Conservation (phyloP, 1,284 basidiomycete genomes). For the Naganishia albida region DNA sequence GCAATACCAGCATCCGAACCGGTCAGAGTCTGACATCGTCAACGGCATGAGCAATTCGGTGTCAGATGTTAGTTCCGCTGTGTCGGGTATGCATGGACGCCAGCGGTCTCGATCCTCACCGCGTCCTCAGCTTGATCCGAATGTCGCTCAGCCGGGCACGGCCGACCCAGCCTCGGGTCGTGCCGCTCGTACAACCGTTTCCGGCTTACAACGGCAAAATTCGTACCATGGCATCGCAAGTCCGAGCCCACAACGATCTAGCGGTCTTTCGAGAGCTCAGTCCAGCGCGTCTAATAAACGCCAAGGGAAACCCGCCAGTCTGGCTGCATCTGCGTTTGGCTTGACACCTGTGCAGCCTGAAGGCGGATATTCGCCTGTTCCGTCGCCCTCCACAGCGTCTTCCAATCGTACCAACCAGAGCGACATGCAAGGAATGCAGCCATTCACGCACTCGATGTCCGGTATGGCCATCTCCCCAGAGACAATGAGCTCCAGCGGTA, state of each 20-base stretch:
- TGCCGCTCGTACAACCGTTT: constrained; percentile 40
- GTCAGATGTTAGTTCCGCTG: constrained; percentile 32
- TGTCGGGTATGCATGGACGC: constrained; percentile 30
- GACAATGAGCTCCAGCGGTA: constrained; percentile 34
- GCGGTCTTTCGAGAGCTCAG: constrained; percentile 24
- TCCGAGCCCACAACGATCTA: constrained; percentile 25
- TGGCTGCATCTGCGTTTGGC: constrained; percentile 49
- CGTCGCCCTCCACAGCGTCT: constrained; percentile 35
- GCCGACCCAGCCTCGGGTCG: constrained; percentile 44
- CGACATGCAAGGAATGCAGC: constrained; percentile 35
- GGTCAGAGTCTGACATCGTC: constrained; percentile 39
- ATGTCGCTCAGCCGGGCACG: constrained; percentile 33
- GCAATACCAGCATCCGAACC: constrained; percentile 31
- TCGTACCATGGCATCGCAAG: constrained; percentile 41
- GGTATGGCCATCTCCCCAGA: constrained; percentile 47
- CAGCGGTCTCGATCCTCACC: constrained; percentile 47
- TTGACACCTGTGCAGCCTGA: constrained; percentile 43
- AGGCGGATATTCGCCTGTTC: constrained; percentile 36
- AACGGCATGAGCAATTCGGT: constrained; percentile 30
- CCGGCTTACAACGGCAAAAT: constrained; percentile 43
- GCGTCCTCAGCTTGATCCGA: constrained; percentile 31
- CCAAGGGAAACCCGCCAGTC: constrained; percentile 39
- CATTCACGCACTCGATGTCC: constrained; percentile 41
- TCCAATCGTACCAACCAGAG: constrained; percentile 38
- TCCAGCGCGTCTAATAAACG: constrained; percentile 39